Evolutionary conservation across 495 filamentous ascomycete species (phyloP).

Genomic region (Cryomyces antarcticus): DNA sequence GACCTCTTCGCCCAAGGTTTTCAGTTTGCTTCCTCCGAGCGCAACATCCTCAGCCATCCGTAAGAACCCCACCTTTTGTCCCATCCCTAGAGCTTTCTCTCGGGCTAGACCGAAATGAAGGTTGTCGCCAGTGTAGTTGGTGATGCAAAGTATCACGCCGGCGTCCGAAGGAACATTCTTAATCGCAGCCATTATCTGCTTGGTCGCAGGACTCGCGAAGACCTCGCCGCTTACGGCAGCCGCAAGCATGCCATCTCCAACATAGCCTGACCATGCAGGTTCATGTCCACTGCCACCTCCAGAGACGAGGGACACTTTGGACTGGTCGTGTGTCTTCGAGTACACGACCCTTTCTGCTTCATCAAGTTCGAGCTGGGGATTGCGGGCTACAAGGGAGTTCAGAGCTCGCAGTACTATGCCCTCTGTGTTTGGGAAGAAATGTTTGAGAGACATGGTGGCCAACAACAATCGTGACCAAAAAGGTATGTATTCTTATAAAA

Average conservation of each 20-base stretch:
- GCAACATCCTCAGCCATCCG: conserved; percentile 41
- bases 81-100: conserved; percentile 36
- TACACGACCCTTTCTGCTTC: conserved; percentile 35
- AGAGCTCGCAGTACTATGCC: conserved; percentile 33
- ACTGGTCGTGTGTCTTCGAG: conserved; percentile 27
- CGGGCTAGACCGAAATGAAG: conserved; percentile 42
- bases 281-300: conserved; percentile 43
- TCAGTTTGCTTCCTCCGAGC: conserved; percentile 32
- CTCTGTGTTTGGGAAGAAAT: conserved; percentile 18
- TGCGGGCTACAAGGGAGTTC: conserved; percentile 32
- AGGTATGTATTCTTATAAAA: too few species aligned
- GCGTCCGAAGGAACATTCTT: conserved; percentile 32
- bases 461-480: too few species aligned
- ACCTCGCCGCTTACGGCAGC: conserved; percentile 40
- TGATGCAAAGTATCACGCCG: conserved; percentile 40
- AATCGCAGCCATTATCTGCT: conserved; percentile 38
- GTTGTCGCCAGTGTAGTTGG: conserved; percentile 46
- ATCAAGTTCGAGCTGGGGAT: conserved; percentile 34
- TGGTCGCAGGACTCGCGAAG: conserved; percentile 39
- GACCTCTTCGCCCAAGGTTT: conserved; percentile 34
- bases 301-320: conserved; percentile 35
- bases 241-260: conserved; percentile 37
- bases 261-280: conserved; percentile 43
- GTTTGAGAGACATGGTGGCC: conserved; percentile 16
- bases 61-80: conserved; percentile 31